Base-by-base conservation (phyloP, 2,329 filamentous ascomycete species). In the Daldinia sp. region DNA sequence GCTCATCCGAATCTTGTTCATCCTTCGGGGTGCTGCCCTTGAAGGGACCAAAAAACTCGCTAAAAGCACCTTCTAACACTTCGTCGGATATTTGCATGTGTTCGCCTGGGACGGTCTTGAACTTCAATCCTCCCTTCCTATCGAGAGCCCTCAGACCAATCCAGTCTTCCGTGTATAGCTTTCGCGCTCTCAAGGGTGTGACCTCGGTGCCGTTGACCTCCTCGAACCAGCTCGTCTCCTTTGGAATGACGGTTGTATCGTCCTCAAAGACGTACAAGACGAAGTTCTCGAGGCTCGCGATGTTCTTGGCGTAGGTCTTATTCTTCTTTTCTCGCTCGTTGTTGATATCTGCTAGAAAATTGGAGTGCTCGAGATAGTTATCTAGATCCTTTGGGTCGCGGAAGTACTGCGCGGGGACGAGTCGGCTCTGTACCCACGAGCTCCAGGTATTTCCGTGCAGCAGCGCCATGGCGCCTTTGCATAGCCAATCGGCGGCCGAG, bases 361-460 rank as follows among this genome's bases (percentile, higher is more conserved):
- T 94, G 71, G 91, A 95, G 74, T 87, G 76, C 68, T 89, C 86
- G 17, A 98, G 85, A 75, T 98, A 99, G 27, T 82, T 78, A 0
- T 88, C 85, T 76, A 93, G 78, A 74, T 93, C 80, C 59, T 79
- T 74, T 63, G 86, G 85, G 68, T 94, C 87, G 53, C 94, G 90
- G 82, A 90, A 98, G 81, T 99, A 99, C 81, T 99, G 95, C 29
- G 95, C 94, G 0, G 95, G 95, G 3, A 99, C 92, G 7, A 98
- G 83, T 15, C 86, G 86, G 52, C 81, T 82, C 82, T 98, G 95
- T 4, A 95, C 91, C 70, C 90, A 90, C 23, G 78, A 74, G 35
- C 86, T 87, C 92, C 93, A 99, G 2, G 91, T 93, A 72, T 94
- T 94, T 41, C 86, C 86, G 61, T 88, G 87, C 54, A 99, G 81